Evolutionary conservation across 805 yeast genomes (phyloP), one percentile per base, ranked within the genome.

Genomic region (Pichia heedii): DNA sequence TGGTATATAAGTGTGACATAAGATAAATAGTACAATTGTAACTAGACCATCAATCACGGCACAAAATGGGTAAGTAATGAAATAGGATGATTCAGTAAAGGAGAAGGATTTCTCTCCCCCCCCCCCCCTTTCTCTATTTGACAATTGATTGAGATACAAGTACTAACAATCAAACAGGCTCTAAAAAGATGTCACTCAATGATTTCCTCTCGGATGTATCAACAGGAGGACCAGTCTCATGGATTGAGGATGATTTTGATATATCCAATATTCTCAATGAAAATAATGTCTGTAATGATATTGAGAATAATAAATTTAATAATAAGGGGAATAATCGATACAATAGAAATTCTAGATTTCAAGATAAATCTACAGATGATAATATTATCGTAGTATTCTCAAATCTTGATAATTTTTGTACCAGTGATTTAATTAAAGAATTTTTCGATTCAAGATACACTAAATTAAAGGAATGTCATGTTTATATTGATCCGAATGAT

Each of bases 211-310:
- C 67, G 22, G 73, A 69, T 47, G 66, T 68, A 38, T 55, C 66
- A 35, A 53, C 69, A 33, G 72, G 73, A 33, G 72, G 73, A 8
- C 43, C 48, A 22, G 36, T 39, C 8, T 73, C 78, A 8, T 79
- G 86, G 86, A 84, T 84, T 16, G 45, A 44, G 13, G 85, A 79
- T 52, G 84, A 79, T 54, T 76, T 79, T 44, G 86, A 79, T 55
- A 65, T 79, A 61, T 70, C 72, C 35, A 72, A 81, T 33, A 37
- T 19, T 11, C 9, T 19, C 16, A n/a, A 33, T 11, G 13, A 24
- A 7, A 29, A 21, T 22, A 8, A 21, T 22, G 18, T 12, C 15
- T 22, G 4, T 16, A 19, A 10, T 19, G 10, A 15, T 2, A 22
- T 22, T 19, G 22, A 22, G n/a, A 9, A 15, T 15, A 35, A 18